Evolutionary conservation across 768 basidiomycete species (phyloP).

Genomic region (Psilocybe sp.): DNA sequence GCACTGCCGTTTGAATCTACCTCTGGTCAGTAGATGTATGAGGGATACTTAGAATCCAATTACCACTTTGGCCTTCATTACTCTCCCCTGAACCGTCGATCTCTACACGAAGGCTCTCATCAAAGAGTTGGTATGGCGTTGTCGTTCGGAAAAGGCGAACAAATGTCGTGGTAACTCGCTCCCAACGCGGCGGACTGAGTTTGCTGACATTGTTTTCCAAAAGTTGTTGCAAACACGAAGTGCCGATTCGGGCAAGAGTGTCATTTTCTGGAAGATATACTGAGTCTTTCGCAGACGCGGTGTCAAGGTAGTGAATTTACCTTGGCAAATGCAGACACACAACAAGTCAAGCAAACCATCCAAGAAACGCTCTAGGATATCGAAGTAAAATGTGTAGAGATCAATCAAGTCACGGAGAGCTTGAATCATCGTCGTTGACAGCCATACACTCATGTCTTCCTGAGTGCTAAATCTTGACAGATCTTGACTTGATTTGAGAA

Average conservation of each 20-base stretch:
- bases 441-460: constrained; percentile 99
- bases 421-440: constrained; percentile 98
- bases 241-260: constrained; percentile 94
- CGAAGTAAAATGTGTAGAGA: constrained; percentile 94
- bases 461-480: constrained; percentile 91
- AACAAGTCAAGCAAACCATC: constrained; percentile 93
- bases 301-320: constrained; percentile 37
- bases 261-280: constrained; percentile 74
- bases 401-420: constrained; percentile 94
- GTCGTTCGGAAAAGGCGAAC: constrained; percentile 97
- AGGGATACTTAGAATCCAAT: not conserved
- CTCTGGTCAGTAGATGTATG: not conserved
- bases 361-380: constrained; percentile 82
- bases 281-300: not conserved
- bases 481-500: constrained; percentile 90
- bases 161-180: constrained; percentile 87
- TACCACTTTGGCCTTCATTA: constrained; percentile 41
- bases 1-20: constrained; percentile 54
- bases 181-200: constrained; percentile 84
- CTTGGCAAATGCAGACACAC: constrained; percentile 98
- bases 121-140: constrained; percentile 95
- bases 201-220: constrained; percentile 91
- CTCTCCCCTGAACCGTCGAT: constrained; percentile 62
- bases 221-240: constrained; percentile 94
- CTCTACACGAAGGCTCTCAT: constrained; percentile 85